These are phyloP conservation scores for Saccharomycopsis sp. DNA, from an alignment of 805 yeast species.

Conservation along the genomic window DNA sequence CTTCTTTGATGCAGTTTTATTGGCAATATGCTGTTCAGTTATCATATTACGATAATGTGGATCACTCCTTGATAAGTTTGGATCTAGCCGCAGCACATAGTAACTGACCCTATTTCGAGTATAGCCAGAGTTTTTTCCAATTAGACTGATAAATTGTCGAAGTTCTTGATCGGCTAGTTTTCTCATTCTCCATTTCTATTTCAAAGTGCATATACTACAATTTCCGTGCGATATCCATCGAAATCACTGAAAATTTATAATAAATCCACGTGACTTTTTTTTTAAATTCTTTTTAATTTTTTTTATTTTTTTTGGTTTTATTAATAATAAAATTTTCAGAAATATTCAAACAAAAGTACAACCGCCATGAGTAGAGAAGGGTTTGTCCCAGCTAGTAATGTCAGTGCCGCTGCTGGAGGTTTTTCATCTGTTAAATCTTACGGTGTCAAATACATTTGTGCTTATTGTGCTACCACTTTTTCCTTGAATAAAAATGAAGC, in stretches of 20 bases:
- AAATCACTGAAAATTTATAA: no score
- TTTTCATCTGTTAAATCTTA: conserved; percentile 59
- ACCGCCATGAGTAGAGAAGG: conserved; percentile 56
- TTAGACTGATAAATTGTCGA: conserved; percentile 12
- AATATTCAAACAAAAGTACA: conserved; percentile 28
- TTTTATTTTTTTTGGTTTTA: not conserved
- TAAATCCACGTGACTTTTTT: not conserved
- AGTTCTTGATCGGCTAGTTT: conserved; percentile 16
- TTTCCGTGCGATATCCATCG: no score
- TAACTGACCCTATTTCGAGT: conserved; percentile 11
- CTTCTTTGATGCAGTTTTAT: not conserved
- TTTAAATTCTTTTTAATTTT: not conserved
- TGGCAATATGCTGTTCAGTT: conserved; percentile 3
- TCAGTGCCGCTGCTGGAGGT: conserved; percentile 72
- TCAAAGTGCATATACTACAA: no score
- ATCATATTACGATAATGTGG: conserved; percentile 1
- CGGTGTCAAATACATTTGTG: conserved; percentile 91
- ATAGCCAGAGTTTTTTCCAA: conserved; percentile 16
- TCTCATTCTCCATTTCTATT: no score
- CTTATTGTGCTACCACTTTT: conserved; percentile 88
- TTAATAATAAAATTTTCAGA: not conserved
- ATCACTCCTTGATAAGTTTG: conserved; percentile 5
- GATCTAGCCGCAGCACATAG: conserved; percentile 7
- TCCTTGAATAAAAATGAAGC: conserved; percentile 90
- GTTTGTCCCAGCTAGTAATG: conserved; percentile 69